Evolutionary conservation across 768 basidiomycete genomes (phyloP).

Genomic region (Leccinum uliginosum): DNA sequence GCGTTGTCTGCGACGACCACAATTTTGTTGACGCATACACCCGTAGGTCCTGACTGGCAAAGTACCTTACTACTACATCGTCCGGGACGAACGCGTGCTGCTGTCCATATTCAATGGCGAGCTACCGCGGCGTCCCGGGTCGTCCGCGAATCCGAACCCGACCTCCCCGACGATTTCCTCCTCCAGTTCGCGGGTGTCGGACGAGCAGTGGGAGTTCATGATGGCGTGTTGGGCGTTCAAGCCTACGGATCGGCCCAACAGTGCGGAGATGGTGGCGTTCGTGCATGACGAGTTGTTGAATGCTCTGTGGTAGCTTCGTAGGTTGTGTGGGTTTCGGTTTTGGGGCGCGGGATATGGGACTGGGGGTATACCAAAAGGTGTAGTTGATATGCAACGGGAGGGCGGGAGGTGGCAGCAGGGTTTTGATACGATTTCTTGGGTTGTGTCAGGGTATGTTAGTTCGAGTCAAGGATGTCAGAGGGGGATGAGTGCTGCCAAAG

Average conservation of each 20-base stretch:
- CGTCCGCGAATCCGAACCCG: not conserved
- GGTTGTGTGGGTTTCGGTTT: not conserved
- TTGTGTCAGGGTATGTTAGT: not conserved
- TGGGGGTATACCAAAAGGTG: not conserved
- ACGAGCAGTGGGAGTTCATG: conserved; percentile 24
- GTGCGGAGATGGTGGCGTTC: conserved; percentile 24
- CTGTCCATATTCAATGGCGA: conserved; percentile 12
- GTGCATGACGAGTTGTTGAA: conserved; percentile 14
- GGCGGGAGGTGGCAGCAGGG: not conserved
- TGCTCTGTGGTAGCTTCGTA: not conserved
- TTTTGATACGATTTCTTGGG: not conserved
- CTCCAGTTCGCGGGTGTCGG: not conserved
- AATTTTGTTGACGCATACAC: not conserved
- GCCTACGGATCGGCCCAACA: conserved; percentile 28
- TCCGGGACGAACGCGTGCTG: conserved; percentile 18
- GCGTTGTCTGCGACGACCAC: not conserved
- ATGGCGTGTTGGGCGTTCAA: conserved; percentile 27
- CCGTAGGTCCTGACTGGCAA: conserved; percentile 20
- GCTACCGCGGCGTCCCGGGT: conserved; percentile 11
- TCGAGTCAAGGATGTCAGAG: too few species aligned
- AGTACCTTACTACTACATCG: conserved; percentile 20
- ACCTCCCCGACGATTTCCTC: not conserved
- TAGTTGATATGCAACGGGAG: not conserved
- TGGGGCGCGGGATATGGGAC: not conserved
- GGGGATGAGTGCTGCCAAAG: too few species aligned